Base-by-base conservation (phyloP, 495 filamentous ascomycete species). In the Aspergillus avenaceus region DNA sequence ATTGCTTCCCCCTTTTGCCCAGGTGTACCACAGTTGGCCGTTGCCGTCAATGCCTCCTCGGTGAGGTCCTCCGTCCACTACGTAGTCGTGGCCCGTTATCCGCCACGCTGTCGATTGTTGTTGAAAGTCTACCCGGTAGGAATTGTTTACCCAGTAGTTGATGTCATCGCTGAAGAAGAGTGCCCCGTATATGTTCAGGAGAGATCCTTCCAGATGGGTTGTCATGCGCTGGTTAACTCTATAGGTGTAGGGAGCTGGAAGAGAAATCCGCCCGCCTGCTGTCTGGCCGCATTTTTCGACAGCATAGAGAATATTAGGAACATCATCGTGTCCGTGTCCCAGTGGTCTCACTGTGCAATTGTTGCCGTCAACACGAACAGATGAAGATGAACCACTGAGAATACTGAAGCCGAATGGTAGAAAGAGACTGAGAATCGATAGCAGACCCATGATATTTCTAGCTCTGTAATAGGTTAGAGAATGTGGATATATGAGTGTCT, bases 11-110 rank as follows among this genome's bases (percentile, higher is more conserved):
- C 62, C 54, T 9, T 58, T 55, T 22, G 63, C 56, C 44, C 53
- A 69, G 5, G 49, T 59, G 43, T 76, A 74, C 71, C 75, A 78
- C 3, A 63, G 55, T 41, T 77, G 72, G 7, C 75, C 75, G 43
- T 77, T 75, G 13, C 75, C 75, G 47, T 77, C 62, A 18, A 77
- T 59, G 29, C 67, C 71, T 11, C 75, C 75, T 8, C 69, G 73
- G 41, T 67, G 46, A 8, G 45, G 42, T 5, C 60, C 60, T 24
- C 70, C 69, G 22, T 66, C 53, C 24, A 74, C 50, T 26, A 54
- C 55, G 40, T 76, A 62, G 22, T 71, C 71, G 23, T 62, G 61
- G 3, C 75, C 75, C 18, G 73, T 73, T 3, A 78, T 53, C 18
- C 62, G 42, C 62, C 66, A 77, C 0, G 73, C 75, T 1, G 74